Percentiles rank a stretch among this genome's conserved stretches.
phyloP scores from a whole-genome alignment of 768 basidiomycete genomes.

The Collybiopsis luxurians region DNA sequence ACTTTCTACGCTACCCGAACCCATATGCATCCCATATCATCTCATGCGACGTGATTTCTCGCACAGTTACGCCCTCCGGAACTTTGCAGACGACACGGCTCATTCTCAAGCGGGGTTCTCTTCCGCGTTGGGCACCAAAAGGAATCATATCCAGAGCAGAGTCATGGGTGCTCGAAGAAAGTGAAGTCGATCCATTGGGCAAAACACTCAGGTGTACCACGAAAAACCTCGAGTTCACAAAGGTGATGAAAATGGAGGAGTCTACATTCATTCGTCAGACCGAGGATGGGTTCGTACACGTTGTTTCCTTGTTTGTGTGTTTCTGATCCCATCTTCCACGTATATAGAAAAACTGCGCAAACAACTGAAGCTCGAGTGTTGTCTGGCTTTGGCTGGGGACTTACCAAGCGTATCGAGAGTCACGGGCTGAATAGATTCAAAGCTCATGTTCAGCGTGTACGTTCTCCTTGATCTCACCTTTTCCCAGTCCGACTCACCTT shows the following conservation, averaged over 20 bases:
- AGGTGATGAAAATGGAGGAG: slow-evolving; percentile 92
- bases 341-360: slow-evolving; percentile 75
- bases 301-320: background rate
- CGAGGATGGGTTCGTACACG: slow-evolving; percentile 59
- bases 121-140: slow-evolving; percentile 88
- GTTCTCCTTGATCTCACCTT: slow-evolving; percentile 20
- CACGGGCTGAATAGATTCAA: slow-evolving; percentile 86
- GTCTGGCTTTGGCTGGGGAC: slow-evolving; percentile 90
- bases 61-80: slow-evolving; percentile 68
- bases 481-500: slow-evolving; percentile 3
- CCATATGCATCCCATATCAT: slow-evolving; percentile 92
- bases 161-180: slow-evolving; percentile 94
- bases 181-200: slow-evolving; percentile 84
- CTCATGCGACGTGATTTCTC: slow-evolving; percentile 93
- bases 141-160: slow-evolving; percentile 83
- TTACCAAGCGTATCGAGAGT: slow-evolving; percentile 83
- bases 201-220: slow-evolving; percentile 77
- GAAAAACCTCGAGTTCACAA: slow-evolving; percentile 90
- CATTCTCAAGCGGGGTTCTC: slow-evolving; percentile 87
- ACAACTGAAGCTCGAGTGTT: slow-evolving; percentile 82
- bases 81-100: slow-evolving; percentile 84
- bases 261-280: slow-evolving; percentile 68
- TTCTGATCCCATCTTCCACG: slow-evolving; percentile 2
- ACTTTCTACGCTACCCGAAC: slow-evolving; percentile 94
- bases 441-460: slow-evolving; percentile 79